Evolutionary conservation across 2,329 filamentous ascomycete genomes (phyloP).

Genomic region (Cercospora sp.): DNA sequence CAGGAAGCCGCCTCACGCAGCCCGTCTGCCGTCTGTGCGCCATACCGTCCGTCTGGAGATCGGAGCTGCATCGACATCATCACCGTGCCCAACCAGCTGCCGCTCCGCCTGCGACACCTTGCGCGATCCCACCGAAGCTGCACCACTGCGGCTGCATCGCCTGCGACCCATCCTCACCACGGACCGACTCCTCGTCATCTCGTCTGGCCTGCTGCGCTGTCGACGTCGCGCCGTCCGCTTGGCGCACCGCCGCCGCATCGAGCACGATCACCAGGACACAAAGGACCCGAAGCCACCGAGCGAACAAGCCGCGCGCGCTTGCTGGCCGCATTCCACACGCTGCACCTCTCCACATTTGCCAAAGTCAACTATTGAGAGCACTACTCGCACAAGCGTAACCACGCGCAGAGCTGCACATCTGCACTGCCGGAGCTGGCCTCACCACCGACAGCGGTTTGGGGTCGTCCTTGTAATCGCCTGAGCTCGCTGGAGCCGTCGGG

Average conservation of each 20-base stretch:
- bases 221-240: conserved; percentile 2
- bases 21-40: conserved; percentile 2
- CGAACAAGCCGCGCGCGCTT: conserved; percentile 14
- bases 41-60: not conserved
- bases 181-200: not conserved
- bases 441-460: conserved; percentile 28
- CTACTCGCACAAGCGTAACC: not conserved
- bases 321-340: conserved; percentile 28
- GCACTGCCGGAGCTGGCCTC: conserved; percentile 24
- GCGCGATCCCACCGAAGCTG: not conserved
- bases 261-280: conserved; percentile 11
- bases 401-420: conserved; percentile 3
- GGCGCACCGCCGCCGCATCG: not conserved
- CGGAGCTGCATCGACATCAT: not conserved
- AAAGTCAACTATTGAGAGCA: conserved; percentile 5
- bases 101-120: not conserved
- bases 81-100: conserved; percentile 1
- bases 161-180: not conserved
- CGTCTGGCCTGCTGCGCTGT: not conserved
- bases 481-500: conserved; percentile 35
- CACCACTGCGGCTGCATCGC: not conserved
- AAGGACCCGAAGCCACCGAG: conserved; percentile 19
- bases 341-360: conserved; percentile 16
- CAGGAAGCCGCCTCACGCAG: not conserved
- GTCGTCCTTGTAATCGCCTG: conserved; percentile 24